These are phyloP conservation scores for Aspergillus costaricaensis DNA, from an alignment of 2,329 filamentous ascomycete genomes.

Conservation along the genomic window DNA sequence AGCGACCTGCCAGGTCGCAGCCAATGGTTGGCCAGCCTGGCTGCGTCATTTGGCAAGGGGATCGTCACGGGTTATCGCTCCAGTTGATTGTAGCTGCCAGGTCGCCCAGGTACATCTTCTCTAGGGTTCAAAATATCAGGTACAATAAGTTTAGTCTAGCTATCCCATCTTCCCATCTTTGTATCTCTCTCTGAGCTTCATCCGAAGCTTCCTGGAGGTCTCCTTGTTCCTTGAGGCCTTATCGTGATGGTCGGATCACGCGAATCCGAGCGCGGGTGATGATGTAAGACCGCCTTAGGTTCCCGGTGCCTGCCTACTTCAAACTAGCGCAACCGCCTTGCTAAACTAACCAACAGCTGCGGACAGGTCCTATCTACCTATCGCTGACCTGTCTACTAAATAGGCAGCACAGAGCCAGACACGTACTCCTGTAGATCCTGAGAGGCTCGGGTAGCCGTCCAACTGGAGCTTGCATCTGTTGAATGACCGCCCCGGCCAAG, in stretches of 20 bases:
- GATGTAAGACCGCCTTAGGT: slow-evolving; percentile 16
- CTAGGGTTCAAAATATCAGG: not conserved
- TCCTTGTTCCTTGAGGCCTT: not conserved
- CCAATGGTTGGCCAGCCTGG: slow-evolving; percentile 21
- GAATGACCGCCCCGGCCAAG: not conserved
- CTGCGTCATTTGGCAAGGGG: slow-evolving; percentile 26
- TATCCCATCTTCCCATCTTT: not conserved
- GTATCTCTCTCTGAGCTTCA: not conserved
- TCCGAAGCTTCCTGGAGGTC: not conserved
- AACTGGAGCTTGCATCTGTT: not conserved
- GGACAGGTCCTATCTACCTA: slow-evolving; percentile 3
- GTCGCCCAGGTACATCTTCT: not conserved
- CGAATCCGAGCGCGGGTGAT: slow-evolving; percentile 8
- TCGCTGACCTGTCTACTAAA: not conserved
- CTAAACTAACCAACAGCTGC: not conserved
- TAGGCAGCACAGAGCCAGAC: not conserved
- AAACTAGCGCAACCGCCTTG: slow-evolving; percentile 3
- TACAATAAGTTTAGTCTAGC: not conserved
- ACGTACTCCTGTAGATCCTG: not conserved
- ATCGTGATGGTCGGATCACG: slow-evolving; percentile 3
- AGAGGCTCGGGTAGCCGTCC: not conserved
- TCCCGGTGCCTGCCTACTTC: slow-evolving; percentile 2
- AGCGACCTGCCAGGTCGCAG: slow-evolving; percentile 18
- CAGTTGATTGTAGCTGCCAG: slow-evolving; percentile 16
- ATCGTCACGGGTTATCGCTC: slow-evolving; percentile 20